Evolutionary conservation across 768 basidiomycete species (phyloP), one percentile per base, ranked within the genome.

Genomic region (Lactarius vividus): DNA sequence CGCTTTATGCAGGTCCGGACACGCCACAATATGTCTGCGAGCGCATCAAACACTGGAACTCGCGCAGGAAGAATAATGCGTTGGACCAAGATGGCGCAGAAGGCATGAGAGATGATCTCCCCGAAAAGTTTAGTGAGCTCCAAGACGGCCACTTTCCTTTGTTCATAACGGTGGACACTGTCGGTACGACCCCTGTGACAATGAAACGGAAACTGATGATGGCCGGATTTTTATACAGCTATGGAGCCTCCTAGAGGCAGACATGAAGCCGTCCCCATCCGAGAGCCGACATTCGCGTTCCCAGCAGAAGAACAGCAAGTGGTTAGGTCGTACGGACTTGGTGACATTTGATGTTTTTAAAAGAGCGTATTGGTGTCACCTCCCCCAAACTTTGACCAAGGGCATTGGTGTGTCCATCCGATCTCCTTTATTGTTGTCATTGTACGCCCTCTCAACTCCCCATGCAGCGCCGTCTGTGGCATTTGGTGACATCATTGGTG

Each of bases 401-500:
- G 79, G 79, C 2, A 74, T 89, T 15, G 83, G 89, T 88, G 52
- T 28, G 70, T 59, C 39, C 26, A 39, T 61, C 29, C 57, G 59
- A 26, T 58, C 20, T 46, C 15, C 64, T 8, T 23, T 26, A 13
- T 23, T 26, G n/a, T 4, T 5, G 26, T 33, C 31, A 11, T 29
- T 40, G 56, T 16, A 61, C 20, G 18, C 4, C 20, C 37, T 1
- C 61, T 66, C 13, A 66, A 29, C 2, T 28, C 18, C 3, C 0
- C 33, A 55, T 15, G 2, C 59, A 91, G 89, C 87, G 72, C 81
- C 88, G 2, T 77, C 83, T 15, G 75, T 87, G 4, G 86, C 88
- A 0, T 91, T 83, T 71, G 84, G 82, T 42, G 87, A 91, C 71
- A 74, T 91, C 29, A 80, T 90, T 64, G 88, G 88, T 84, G 61